phyloP scores from a whole-genome alignment of 805 yeast species.

The Ogataea wickerhamii region DNA sequence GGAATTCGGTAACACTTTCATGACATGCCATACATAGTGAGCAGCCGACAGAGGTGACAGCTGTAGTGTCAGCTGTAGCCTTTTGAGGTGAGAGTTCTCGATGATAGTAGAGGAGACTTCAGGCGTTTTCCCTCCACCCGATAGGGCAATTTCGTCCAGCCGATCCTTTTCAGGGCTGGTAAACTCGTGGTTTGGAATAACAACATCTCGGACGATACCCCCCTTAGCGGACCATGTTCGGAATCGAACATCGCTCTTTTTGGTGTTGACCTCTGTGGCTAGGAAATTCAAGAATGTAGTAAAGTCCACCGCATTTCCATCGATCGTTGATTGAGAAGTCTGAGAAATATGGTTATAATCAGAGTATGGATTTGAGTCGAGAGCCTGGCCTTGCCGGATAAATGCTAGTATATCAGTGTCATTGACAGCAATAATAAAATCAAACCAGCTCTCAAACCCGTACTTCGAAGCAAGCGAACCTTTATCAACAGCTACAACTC shows the following conservation, averaged over 20 bases:
- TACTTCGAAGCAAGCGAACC: slow-evolving; percentile 45
- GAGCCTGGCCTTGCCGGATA: slow-evolving; percentile 21
- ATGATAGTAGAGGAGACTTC: slow-evolving; percentile 23
- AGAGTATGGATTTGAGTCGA: slow-evolving; percentile 28
- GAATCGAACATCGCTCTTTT: slow-evolving; percentile 39
- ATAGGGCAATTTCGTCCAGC: slow-evolving; percentile 29
- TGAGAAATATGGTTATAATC: not conserved
- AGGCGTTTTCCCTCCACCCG: slow-evolving; percentile 11
- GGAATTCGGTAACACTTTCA: slow-evolving; percentile 65
- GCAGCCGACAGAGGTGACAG: slow-evolving; percentile 74
- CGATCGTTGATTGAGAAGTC: slow-evolving; percentile 1
- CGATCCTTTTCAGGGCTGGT: slow-evolving; percentile 14
- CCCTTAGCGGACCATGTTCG: slow-evolving; percentile 90
- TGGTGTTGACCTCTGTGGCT: slow-evolving; percentile 26
- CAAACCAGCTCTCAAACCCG: slow-evolving; percentile 83
- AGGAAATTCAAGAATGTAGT: slow-evolving; percentile 23
- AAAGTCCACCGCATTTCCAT: slow-evolving; percentile 17
- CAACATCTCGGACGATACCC: slow-evolving; percentile 47
- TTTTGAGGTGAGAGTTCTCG: slow-evolving; percentile 38
- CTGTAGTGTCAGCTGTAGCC: slow-evolving; percentile 67
- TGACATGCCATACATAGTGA: slow-evolving; percentile 82
- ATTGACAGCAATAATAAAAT: slow-evolving; percentile 76
- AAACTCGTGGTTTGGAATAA: slow-evolving; percentile 29
- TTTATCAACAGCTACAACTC: slow-evolving; percentile 49
- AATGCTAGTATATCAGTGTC: slow-evolving; percentile 53